Percentiles rank a stretch among this genome's conserved stretches.
phyloP scores from a whole-genome alignment of 805 yeast species.

The Yarrowia osloensis region DNA sequence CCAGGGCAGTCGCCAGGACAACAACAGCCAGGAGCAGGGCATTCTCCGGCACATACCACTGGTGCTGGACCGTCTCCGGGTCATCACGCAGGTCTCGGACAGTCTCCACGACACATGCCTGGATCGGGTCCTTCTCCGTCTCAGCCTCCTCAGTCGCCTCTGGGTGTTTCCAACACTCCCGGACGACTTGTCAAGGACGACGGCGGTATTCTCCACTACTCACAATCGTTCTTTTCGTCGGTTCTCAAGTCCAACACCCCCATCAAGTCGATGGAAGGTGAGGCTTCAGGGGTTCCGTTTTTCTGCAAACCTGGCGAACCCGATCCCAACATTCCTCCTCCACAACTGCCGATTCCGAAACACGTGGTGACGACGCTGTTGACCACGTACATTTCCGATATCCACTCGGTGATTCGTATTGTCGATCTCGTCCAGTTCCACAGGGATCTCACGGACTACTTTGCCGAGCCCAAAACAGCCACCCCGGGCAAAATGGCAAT shows the following conservation, averaged over 20 bases:
- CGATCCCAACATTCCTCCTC: neutral
- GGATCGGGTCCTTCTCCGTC: slow-evolving; percentile 1
- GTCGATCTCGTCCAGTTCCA: slow-evolving; percentile 9
- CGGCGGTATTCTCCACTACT: neutral
- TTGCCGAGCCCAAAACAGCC: neutral
- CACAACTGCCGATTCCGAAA: neutral
- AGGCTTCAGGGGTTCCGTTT: slow-evolving; percentile 1
- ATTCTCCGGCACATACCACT: no score
- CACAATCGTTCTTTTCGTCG: slow-evolving; percentile 18
- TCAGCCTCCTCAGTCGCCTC: neutral
- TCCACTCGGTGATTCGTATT: slow-evolving; percentile 13
- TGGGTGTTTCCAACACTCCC: neutral
- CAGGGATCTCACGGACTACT: neutral
- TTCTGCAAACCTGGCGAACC: slow-evolving; percentile 22
- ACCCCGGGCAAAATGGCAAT: neutral
- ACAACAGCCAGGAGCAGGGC: neutral
- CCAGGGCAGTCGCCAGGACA: neutral
- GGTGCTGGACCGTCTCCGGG: no score
- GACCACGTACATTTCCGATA: slow-evolving; percentile 4
- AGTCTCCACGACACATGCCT: neutral
- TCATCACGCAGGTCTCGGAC: no score
- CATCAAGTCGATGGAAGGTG: slow-evolving; percentile 20
- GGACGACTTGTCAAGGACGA: slow-evolving; percentile 12
- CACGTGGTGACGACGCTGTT: neutral
- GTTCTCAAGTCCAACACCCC: slow-evolving; percentile 5